phyloP scores from a whole-genome alignment of 495 filamentous ascomycete species.

The Penicillium parvum region DNA sequence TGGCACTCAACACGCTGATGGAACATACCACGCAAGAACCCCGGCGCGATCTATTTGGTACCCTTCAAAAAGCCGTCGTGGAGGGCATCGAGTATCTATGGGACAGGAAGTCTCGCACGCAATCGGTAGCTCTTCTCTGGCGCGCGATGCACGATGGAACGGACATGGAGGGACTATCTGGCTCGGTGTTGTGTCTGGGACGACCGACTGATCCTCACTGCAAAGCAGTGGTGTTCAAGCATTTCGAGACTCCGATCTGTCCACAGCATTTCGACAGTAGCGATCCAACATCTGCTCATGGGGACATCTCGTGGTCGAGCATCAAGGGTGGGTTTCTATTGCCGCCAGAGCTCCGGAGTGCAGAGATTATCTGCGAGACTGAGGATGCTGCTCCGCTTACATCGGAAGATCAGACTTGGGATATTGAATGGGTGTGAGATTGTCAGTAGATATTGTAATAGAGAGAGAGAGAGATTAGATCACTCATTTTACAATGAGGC shows the following conservation, averaged over 20 bases:
- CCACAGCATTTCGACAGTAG: slow-evolving; percentile 3
- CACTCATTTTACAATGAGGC: too few species aligned
- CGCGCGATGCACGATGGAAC: slow-evolving; percentile 13
- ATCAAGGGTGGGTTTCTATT: slow-evolving; percentile 15
- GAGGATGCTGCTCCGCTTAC: neutral
- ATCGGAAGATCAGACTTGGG: slow-evolving; percentile 5
- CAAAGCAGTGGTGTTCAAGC: slow-evolving; percentile 13
- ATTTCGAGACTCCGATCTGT: slow-evolving; percentile 14
- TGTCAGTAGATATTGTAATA: too few species aligned
- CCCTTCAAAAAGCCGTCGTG: slow-evolving; percentile 11
- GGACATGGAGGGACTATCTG: slow-evolving; percentile 11
- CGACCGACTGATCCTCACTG: slow-evolving; percentile 9
- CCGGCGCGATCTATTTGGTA: slow-evolving; percentile 6
- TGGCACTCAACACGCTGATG: slow-evolving; percentile 5
- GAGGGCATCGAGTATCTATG: slow-evolving; percentile 18
- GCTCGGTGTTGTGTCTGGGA: slow-evolving; percentile 13
- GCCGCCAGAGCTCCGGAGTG: slow-evolving; percentile 8
- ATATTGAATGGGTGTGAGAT: slow-evolving; percentile 4
- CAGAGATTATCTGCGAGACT: slow-evolving; percentile 12
- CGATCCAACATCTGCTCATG: neutral
- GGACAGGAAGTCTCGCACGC: slow-evolving; percentile 11
- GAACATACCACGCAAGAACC: neutral
- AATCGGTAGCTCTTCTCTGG: slow-evolving; percentile 11
- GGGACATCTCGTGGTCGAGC: slow-evolving; percentile 9
- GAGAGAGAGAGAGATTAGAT: too few species aligned